phyloP scores from a whole-genome alignment of 106 monocot species.

The Xerophyta viscosa region DNA sequence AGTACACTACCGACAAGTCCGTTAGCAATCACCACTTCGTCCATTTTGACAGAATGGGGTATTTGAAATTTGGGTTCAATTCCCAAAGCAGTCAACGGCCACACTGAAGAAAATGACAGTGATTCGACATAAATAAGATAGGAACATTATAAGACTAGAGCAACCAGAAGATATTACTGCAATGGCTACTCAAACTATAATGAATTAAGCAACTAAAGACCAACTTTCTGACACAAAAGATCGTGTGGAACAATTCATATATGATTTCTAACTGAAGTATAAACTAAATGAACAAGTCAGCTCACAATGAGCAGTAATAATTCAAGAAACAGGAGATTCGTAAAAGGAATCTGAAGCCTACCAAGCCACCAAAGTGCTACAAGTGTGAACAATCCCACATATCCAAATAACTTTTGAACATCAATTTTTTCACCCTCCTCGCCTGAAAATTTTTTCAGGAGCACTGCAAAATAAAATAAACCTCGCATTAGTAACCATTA shows the following conservation, averaged over 20 bases:
- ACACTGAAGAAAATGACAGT: conserved; percentile 72
- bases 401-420: conserved; percentile 98
- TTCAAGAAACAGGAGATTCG: background rate
- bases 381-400: conserved; percentile 85
- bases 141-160: too few relatives aligned
- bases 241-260: too few relatives aligned
- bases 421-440: conserved; percentile 87
- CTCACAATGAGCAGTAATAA: too few relatives aligned
- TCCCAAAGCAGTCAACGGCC: conserved; percentile 88
- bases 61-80: conserved; percentile 92
- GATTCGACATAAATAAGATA: too few relatives aligned
- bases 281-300: too few relatives aligned
- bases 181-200: too few relatives aligned
- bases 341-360: conserved; percentile 15
- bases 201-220: too few relatives aligned
- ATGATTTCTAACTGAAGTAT: too few relatives aligned
- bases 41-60: conserved; percentile 87
- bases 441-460: conserved; percentile 92
- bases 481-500: background rate
- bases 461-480: conserved; percentile 44
- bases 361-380: conserved; percentile 97
- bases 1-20: conserved; percentile 91
- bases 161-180: too few relatives aligned
- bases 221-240: too few relatives aligned
- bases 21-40: conserved; percentile 95